Evolutionary conservation across 495 filamentous ascomycete species (phyloP).

Genomic region (Usnea hakonensis): DNA sequence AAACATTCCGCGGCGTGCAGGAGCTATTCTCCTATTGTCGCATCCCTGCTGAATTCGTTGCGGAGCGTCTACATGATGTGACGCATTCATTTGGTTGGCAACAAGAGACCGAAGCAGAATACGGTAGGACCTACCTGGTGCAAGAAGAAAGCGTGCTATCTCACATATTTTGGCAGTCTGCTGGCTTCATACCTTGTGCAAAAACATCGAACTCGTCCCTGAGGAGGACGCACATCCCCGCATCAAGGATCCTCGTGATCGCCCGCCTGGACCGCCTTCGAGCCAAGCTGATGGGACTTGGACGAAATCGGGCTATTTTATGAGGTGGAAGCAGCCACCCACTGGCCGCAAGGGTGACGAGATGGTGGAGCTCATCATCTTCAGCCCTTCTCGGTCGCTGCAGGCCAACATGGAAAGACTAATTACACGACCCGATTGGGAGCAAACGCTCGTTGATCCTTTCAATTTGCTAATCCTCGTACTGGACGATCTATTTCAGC

Average conservation of each 20-base stretch:
- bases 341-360: neutral
- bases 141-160: too few relatives aligned
- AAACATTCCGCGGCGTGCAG: too few relatives aligned
- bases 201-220: neutral
- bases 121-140: too few relatives aligned
- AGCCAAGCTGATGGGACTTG: slow-evolving; percentile 7
- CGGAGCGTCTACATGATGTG: too few relatives aligned
- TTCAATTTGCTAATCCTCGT: slow-evolving; percentile 11
- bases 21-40: too few relatives aligned
- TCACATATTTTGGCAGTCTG: neutral
- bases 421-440: slow-evolving; percentile 1
- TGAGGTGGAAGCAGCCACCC: neutral
- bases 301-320: neutral
- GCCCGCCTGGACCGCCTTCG: neutral
- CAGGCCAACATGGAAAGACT: neutral
- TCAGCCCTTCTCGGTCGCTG: slow-evolving; percentile 6
- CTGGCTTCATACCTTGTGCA: slow-evolving; percentile 11
- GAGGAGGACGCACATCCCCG: neutral
- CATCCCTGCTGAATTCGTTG: too few relatives aligned
- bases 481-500: slow-evolving; percentile 9
- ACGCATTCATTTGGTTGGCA: too few relatives aligned
- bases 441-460: slow-evolving; percentile 11
- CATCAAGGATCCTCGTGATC: neutral
- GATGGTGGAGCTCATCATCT: slow-evolving; percentile 1
- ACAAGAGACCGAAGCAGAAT: too few relatives aligned